These are phyloP conservation scores for Saprolegnia parasitica DNA, from an alignment of 352 stramenopile genomes.

Conservation along the genomic window DNA sequence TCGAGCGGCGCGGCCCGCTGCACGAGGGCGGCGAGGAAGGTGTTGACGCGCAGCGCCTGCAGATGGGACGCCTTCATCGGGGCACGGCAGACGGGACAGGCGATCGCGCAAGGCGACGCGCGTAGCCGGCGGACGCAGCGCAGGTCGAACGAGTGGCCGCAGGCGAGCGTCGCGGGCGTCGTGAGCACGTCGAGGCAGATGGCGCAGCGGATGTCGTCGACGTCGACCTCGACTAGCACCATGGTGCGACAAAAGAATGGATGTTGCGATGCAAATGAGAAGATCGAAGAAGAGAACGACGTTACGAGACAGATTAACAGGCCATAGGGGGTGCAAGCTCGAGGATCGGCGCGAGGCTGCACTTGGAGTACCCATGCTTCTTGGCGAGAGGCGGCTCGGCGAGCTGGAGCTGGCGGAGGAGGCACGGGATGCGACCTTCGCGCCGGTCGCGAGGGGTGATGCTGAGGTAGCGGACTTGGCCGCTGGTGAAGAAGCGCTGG, in stretches of 20 bases:
- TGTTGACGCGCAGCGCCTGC: background rate
- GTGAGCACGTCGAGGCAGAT: background rate
- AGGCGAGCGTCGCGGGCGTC: background rate
- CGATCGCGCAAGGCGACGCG: background rate
- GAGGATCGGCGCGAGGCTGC: background rate
- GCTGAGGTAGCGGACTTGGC: conserved; percentile 41
- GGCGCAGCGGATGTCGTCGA: background rate
- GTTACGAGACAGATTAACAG: background rate
- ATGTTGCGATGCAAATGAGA: background rate
- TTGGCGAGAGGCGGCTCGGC: background rate
- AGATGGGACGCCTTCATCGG: background rate
- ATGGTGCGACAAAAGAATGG: background rate
- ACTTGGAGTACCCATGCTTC: background rate
- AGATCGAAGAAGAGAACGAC: too few relatives aligned
- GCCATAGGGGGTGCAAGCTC: background rate
- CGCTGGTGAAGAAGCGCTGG: conserved; percentile 48
- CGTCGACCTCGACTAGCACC: background rate
- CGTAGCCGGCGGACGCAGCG: background rate
- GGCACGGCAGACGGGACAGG: background rate
- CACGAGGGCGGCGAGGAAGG: background rate
- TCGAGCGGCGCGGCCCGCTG: background rate
- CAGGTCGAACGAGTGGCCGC: background rate
- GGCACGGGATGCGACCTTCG: conserved; percentile 37
- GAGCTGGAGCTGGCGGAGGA: conserved; percentile 43
- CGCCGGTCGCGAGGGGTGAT: conserved; percentile 37